A percentile compares a stretch with the other conserved stretches of the same genome.
Evolutionary conservation across 73 alveolate species (phyloP).

Genomic region (Symbiodinium natans): DNA sequence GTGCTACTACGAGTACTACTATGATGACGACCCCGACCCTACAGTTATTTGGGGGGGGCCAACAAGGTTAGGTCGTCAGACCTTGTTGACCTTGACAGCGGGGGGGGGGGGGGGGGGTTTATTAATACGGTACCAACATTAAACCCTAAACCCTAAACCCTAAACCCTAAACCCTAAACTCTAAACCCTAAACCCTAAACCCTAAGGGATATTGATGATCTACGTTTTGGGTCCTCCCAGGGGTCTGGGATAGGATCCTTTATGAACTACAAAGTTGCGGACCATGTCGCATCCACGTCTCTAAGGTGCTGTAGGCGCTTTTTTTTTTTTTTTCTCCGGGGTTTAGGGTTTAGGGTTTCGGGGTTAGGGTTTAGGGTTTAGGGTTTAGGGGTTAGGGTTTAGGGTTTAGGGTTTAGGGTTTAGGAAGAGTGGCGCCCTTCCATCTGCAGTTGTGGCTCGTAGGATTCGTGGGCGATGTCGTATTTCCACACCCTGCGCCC

Average conservation of each 20-base stretch:
- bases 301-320: no score
- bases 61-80: not conserved
- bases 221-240: not conserved
- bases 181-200: not conserved
- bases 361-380: no score
- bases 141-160: not conserved
- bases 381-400: not conserved
- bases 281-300: no score
- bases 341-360: no score
- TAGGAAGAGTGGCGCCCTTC: not conserved
- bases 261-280: no score
- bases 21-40: not conserved
- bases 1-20: no score
- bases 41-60: not conserved
- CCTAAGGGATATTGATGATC: not conserved
- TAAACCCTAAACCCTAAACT: not conserved
- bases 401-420: not conserved
- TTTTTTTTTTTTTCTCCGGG: no score
- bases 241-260: no score
- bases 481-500: conserved; percentile 69
- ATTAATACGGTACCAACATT: no score
- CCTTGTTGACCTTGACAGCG: not conserved
- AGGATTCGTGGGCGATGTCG: conserved; percentile 54
- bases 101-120: conserved; percentile 3
- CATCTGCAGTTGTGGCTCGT: not conserved